A percentile compares a stretch with the other conserved stretches of the same genome.
Conservation (phyloP, 1,284 basidiomycete genomes). For the Ganoderma multipileum region DNA sequence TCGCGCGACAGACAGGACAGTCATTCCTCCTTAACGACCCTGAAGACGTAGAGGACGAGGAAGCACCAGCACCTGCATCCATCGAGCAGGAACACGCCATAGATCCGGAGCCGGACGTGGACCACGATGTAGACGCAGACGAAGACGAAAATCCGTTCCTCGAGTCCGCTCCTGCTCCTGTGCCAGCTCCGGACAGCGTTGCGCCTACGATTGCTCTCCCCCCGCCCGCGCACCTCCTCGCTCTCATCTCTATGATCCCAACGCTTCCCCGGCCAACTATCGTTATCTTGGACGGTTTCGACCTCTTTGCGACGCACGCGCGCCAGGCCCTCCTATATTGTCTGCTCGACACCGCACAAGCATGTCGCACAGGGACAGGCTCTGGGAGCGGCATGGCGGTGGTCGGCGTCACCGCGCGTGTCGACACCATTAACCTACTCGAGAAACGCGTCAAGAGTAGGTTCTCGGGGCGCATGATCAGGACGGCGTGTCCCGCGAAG, state of each 20-base stretch:
- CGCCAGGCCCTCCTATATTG: constrained; percentile 91
- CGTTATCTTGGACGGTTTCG: constrained; percentile 89
- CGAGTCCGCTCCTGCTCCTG: constrained; percentile 34
- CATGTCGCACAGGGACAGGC: constrained; percentile 55
- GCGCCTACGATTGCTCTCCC: constrained; percentile 50
- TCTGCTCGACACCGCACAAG: constrained; percentile 83
- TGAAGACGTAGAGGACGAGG: constrained; percentile 46
- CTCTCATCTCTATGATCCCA: constrained; percentile 80
- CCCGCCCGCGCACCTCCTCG: constrained; percentile 80
- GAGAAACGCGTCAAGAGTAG: constrained; percentile 97
- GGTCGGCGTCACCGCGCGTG: constrained; percentile 81
- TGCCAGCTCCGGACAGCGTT: constrained; percentile 2
- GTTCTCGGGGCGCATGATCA: constrained; percentile 90
- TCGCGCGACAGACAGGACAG: constrained; percentile 71
- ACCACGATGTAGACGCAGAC: constrained; percentile 17
- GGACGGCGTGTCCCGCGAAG: constrained; percentile 67
- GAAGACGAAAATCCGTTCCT: constrained; percentile 47
- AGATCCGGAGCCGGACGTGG: background rate
- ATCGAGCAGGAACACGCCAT: no score
- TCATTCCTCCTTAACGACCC: constrained; percentile 49
- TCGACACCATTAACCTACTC: constrained; percentile 88
- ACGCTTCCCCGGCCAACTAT: constrained; percentile 82
- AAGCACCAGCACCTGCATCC: constrained; percentile 1
- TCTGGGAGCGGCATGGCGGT: constrained; percentile 74
- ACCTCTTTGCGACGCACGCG: constrained; percentile 88